Evolutionary conservation across 441 rosid genomes (phyloP), one percentile per base, ranked within the genome.

Genomic region (Populus hybrid): DNA sequence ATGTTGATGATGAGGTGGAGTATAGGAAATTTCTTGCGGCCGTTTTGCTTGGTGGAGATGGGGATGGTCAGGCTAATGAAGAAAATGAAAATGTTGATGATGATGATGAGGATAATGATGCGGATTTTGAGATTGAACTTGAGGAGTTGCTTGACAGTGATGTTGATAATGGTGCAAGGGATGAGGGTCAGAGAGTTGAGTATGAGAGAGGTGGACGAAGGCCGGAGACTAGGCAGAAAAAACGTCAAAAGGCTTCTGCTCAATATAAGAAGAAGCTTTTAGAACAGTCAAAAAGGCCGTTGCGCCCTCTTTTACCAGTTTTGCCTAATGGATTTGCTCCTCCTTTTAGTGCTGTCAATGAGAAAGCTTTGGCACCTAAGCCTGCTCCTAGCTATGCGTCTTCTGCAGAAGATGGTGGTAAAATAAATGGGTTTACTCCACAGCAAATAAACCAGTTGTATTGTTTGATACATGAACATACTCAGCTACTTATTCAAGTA

Each of bases 71-170:
- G 18, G 76, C 86, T 35, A 76, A 76, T 61, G 88, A 65, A 79
- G 90, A 50, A 75, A 81, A 70, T 71, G 93, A 81, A 66, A 85
- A 81, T 69, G 83, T 79, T 61, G 90, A 86, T 8, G 97, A 95
- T 74, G 97, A 88, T 5, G 87, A 93, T 69, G 99, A 94, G 81
- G 98, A 93, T 73, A 96, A 87, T 81, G 98, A 95, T 85, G 87
- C 89, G 20, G 98, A 97, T 86, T 95, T 97, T 79, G 99, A 95
- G 89, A 93, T 97, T 77, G 99, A 97, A 73, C 93, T 97, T 54
- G 97, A 92, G 77, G 99, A 95, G 88, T 89, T 94, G 74, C 92
- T 95, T 67, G 97, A 95, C 89, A 97, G 97, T 80, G 99, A 95
- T 79, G 86, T 84, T 77, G 99, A 95, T 77, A 97, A 91, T 32